Evolutionary conservation across 176 grass and related monocot genomes (phyloP), one percentile per base, ranked within the genome.

Genomic region (Cenchrus purpureus): DNA sequence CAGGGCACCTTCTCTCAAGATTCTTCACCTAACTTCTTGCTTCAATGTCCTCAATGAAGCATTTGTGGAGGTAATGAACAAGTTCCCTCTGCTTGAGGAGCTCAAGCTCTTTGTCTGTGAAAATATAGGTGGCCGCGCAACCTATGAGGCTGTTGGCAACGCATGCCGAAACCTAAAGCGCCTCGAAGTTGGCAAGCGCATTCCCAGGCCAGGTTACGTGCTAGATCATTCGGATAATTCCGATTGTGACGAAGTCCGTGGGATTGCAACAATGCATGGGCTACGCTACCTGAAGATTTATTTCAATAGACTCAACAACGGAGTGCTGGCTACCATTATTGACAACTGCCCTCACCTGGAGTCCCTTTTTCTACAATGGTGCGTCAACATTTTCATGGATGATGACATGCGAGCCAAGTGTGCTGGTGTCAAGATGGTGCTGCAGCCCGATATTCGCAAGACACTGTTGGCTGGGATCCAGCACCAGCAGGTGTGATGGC

Each of bases 301-400:
- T 13, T 0, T 2, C 8, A 12, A 0, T 32, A 1, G 12, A 5
- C 4, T 65, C 34, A 68, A 28, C 70, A 73, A 73, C 46, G 22
- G 31, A 52, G 70, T 44, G 29, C 66, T 86, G 51, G 12, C 58
- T 63, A 45, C 46, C 20, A 80, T 86, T 68, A 67, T 86, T 51
- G 56, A 80, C 45, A 64, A 19, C 14, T 86, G 84, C 68, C 68
- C 1, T 4, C 9, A 55, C 49, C 84, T 86, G 0, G 77, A 79
- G 45, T 55, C 57, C 45, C 68, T 86, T 65, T 67, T 73, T 15
- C 15, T 86, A 46, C 76, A 67, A 10, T 48, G 31, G 9, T 73
- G 84, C 57, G 64, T 80, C 45, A 72, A 86, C 68, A 16, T 80
- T 12, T 0, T 29, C 0, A 42, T 80, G 0, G 32, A 65, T 1